phyloP scores from a whole-genome alignment of 805 yeast genomes.

The Cyberlindnera mycetangii region DNA sequence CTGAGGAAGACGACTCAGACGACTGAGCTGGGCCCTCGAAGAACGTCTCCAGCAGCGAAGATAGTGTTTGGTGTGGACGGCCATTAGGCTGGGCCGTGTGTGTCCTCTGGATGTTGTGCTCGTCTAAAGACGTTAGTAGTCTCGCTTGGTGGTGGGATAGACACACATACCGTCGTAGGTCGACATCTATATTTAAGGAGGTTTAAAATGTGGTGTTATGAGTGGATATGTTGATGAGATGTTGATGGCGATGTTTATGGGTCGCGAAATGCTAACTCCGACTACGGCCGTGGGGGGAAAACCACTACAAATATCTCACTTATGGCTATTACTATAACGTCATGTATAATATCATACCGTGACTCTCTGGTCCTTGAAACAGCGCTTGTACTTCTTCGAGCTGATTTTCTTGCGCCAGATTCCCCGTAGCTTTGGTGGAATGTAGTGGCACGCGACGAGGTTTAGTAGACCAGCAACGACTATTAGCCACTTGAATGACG shows the following conservation, averaged over 20 bases:
- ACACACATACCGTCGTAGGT: slow-evolving; percentile 32
- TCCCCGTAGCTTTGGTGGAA: slow-evolving; percentile 34
- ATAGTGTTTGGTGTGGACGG: slow-evolving; percentile 22
- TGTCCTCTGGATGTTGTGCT: slow-evolving; percentile 23
- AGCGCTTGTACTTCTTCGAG: slow-evolving; percentile 36
- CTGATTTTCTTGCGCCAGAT: slow-evolving; percentile 36
- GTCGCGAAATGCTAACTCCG: too few relatives aligned
- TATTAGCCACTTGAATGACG: slow-evolving; percentile 49
- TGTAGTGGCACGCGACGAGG: slow-evolving; percentile 34
- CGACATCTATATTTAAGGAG: slow-evolving; percentile 24
- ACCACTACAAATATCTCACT: background rate
- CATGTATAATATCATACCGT: slow-evolving; percentile 2
- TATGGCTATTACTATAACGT: too few relatives aligned
- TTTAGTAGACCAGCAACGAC: slow-evolving; percentile 46
- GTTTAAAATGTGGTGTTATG: background rate
- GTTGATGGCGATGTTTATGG: background rate
- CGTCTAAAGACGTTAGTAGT: slow-evolving; percentile 22
- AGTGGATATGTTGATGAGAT: background rate
- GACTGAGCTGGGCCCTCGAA: slow-evolving; percentile 14
- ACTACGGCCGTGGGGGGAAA: too few relatives aligned
- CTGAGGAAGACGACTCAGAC: background rate
- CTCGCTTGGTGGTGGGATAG: background rate
- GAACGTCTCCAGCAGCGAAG: slow-evolving; percentile 15
- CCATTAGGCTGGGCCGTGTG: slow-evolving; percentile 2
- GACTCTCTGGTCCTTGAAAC: slow-evolving; percentile 21